These are phyloP conservation scores for Pythium oligandrum DNA, from an alignment of 352 stramenopile genomes.

Conservation along the genomic window DNA sequence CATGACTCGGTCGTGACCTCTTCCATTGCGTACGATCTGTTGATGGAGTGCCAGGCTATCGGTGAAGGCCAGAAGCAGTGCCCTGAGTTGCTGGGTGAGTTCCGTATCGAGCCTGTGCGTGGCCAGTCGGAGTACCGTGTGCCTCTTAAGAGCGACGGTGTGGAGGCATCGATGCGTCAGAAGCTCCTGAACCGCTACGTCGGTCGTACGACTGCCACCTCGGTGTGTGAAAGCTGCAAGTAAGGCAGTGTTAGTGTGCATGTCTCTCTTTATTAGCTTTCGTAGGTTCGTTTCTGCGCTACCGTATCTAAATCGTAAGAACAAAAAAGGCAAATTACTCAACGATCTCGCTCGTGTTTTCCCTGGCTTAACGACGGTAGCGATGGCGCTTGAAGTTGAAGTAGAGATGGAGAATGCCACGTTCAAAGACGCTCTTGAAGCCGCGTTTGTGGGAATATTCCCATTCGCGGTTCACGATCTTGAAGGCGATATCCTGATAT, in stretches of 20 bases:
- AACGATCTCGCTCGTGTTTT: too few species aligned
- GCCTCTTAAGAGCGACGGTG: conserved; percentile 88
- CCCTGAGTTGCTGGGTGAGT: conserved; percentile 91
- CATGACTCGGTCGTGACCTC: conserved; percentile 90
- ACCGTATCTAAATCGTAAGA: too few species aligned
- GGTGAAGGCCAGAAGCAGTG: conserved; percentile 90
- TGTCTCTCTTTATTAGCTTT: too few species aligned
- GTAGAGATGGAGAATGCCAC: conserved; percentile 97
- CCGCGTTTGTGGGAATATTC: conserved; percentile 95
- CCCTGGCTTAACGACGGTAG: conserved; percentile 88
- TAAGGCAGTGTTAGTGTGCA: too few species aligned
- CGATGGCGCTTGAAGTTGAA: conserved; percentile 99
- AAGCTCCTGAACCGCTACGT: conserved; percentile 52
- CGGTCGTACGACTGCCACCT: conserved; percentile 17
- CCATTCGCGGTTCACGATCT: conserved; percentile 99
- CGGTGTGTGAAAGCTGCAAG: not conserved
- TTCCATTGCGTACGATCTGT: conserved; percentile 91
- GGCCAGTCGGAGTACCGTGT: conserved; percentile 89
- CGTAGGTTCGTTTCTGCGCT: too few species aligned
- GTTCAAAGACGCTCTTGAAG: conserved; percentile 98
- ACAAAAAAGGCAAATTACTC: too few species aligned
- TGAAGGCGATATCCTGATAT: conserved; percentile 99
- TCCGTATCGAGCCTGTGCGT: conserved; percentile 90
- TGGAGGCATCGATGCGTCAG: conserved; percentile 67
- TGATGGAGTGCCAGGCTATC: conserved; percentile 95